Evolutionary conservation across 2,329 filamentous ascomycete species (phyloP), one percentile per base, ranked within the genome.

Genomic region (Diplodia intermedia): DNA sequence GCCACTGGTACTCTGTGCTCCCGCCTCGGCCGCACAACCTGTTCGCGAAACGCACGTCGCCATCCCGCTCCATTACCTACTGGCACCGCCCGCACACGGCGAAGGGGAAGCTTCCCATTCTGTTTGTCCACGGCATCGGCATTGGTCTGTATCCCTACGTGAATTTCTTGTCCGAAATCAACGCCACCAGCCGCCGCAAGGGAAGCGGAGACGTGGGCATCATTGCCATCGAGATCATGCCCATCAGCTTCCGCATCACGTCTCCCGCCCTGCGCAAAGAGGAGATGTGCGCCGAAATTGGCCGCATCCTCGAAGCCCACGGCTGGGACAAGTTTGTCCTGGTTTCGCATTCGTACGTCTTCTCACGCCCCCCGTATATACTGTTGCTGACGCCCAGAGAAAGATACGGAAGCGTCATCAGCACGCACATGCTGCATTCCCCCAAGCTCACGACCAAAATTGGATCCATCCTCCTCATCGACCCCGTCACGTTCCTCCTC

Each of bases 41-140:
- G 2, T 43, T 53, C 12, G 50, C 61, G 4, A 33, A 33, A n/a
- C n/a, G 6, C 2, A 15, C 7, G 7, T 49, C 57, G 2, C 26
- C 57, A 14, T 61, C 83, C 5, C 72, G 79, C 3, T 77, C 80
- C 11, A 71, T 91, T 6, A 84, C 85, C 69, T 92, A 92, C 80
- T 92, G 89, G 87, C 82, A 89, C 72, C 84, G 86, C 1, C 86
- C 87, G 5, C 89, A 91, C 73, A 86, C 83, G 0, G 88, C 86
- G 1, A 83, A 82, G 63, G 85, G 81, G 0, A 81, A 82, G 52
- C 78, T 86, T 0, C 90, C 90, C 0, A 77, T 92, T 8, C 77
- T 92, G 4, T 91, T 91, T 77, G 82, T 91, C 57, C 90, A 92
- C 71, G 90, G 90, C 18, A 90, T 91, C 60, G 89, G 90, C 52